Evolutionary conservation across 2,329 filamentous ascomycete species (phyloP).

Genomic region (Neofusicoccum laricinum): DNA sequence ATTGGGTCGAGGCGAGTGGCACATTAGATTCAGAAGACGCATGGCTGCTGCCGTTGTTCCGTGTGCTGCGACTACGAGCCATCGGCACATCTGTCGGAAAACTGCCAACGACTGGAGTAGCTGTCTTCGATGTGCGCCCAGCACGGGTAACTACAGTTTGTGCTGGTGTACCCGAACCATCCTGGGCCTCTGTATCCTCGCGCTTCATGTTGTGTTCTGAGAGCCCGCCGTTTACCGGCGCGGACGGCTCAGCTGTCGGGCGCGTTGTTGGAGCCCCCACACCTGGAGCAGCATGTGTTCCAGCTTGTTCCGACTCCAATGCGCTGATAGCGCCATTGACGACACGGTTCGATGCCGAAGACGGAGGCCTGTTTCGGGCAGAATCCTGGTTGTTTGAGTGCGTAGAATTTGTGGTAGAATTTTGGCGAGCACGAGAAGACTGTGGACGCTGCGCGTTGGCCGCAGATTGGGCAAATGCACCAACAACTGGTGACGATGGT

Average conservation of each 20-base stretch:
- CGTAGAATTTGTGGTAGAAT: slow-evolving; percentile 50
- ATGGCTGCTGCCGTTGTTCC: slow-evolving; percentile 35
- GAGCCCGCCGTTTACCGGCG: background rate
- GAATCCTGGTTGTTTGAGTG: slow-evolving; percentile 52
- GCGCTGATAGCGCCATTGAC: slow-evolving; percentile 3
- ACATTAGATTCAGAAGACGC: slow-evolving; percentile 40
- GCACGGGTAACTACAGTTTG: slow-evolving; percentile 28
- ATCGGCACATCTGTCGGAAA: slow-evolving; percentile 41
- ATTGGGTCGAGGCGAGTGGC: slow-evolving; percentile 21
- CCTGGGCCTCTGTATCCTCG: slow-evolving; percentile 49
- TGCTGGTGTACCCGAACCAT: slow-evolving; percentile 35
- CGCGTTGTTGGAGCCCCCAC: background rate
- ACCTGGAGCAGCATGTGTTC: background rate
- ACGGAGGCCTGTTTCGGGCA: slow-evolving; percentile 29
- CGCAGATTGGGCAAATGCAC: slow-evolving; percentile 61
- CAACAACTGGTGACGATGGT: slow-evolving; percentile 72
- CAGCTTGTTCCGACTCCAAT: slow-evolving; percentile 2
- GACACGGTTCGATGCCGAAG: slow-evolving; percentile 32
- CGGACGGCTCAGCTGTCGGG: background rate
- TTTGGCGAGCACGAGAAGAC: slow-evolving; percentile 72
- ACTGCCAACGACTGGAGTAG: slow-evolving; percentile 44
- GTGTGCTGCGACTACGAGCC: slow-evolving; percentile 42
- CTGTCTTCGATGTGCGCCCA: slow-evolving; percentile 46
- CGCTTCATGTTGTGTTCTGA: slow-evolving; percentile 36
- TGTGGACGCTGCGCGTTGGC: slow-evolving; percentile 57